Conservation (phyloP, 495 filamentous ascomycete genomes). For the Tetracladium marchalianum region DNA sequence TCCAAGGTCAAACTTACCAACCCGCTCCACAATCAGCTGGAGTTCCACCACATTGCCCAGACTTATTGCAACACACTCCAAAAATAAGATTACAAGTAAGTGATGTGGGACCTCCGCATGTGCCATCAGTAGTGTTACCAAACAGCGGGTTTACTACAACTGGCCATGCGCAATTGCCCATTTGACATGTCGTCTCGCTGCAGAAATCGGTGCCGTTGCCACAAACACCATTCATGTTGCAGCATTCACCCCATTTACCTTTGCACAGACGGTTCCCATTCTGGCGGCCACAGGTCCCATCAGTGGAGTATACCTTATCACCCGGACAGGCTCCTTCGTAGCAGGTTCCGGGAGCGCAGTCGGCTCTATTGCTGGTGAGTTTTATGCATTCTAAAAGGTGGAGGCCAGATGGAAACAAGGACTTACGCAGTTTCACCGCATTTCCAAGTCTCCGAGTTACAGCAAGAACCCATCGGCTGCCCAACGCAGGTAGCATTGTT, state of each 20-base stretch:
- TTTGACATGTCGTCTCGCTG: slow-evolving; percentile 6
- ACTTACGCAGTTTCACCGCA: slow-evolving; percentile 20
- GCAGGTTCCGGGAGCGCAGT: slow-evolving; percentile 23
- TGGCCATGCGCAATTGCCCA: slow-evolving; percentile 11
- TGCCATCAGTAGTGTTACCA: slow-evolving; percentile 12
- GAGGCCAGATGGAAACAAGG: no score
- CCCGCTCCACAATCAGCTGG: slow-evolving; percentile 6
- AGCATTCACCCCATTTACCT: slow-evolving; percentile 24
- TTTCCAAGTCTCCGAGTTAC: slow-evolving; percentile 20
- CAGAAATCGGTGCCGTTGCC: slow-evolving; percentile 18
- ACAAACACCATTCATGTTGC: slow-evolving; percentile 19
- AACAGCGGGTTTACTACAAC: background rate
- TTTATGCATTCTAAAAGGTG: background rate
- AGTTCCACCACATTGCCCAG: slow-evolving; percentile 3
- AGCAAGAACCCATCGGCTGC: slow-evolving; percentile 13
- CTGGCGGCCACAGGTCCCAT: slow-evolving; percentile 20
- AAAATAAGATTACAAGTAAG: slow-evolving; percentile 5
- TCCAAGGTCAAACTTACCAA: slow-evolving; percentile 4
- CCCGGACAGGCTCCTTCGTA: slow-evolving; percentile 21
- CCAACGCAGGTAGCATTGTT: slow-evolving; percentile 25
- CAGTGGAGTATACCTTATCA: slow-evolving; percentile 13
- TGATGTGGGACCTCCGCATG: slow-evolving; percentile 1
- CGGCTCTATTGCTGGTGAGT: slow-evolving; percentile 8
- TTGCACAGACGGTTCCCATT: slow-evolving; percentile 13
- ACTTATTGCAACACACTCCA: slow-evolving; percentile 9